phyloP scores from a whole-genome alignment of 2,329 filamentous ascomycete species.

The Ceratocystis eucalypticola region DNA sequence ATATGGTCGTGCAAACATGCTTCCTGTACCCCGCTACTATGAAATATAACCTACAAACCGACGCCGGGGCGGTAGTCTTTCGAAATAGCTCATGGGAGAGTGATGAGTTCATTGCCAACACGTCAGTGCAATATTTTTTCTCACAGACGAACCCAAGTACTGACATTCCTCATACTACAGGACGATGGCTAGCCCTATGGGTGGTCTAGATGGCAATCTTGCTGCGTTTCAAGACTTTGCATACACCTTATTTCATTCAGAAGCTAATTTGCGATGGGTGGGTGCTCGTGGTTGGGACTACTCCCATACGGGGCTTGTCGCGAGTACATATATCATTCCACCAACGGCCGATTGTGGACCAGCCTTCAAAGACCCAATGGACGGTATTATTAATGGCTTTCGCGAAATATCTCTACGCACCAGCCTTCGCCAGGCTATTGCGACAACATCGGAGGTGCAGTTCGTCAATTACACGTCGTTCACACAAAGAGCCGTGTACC shows the following conservation, averaged over 20 bases:
- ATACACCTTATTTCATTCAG: constrained; percentile 12
- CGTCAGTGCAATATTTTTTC: background rate
- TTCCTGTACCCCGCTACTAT: constrained; percentile 17
- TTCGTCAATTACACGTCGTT: constrained; percentile 18
- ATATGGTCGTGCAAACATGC: constrained; percentile 16
- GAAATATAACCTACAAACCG: constrained; percentile 13
- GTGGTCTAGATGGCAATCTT: constrained; percentile 17
- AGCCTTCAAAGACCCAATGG: constrained; percentile 17
- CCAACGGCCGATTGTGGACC: constrained; percentile 11
- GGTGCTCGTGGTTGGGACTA: constrained; percentile 19
- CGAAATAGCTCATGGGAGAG: constrained; percentile 16
- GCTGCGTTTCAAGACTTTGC: constrained; percentile 18
- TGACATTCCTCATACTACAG: background rate
- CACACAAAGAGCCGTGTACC: constrained; percentile 15
- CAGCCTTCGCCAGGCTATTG: constrained; percentile 11
- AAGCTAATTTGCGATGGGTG: constrained; percentile 10
- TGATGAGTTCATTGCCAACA: constrained; percentile 10
- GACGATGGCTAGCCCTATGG: constrained; percentile 5
- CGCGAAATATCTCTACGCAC: constrained; percentile 16
- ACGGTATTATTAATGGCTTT: constrained; percentile 15
- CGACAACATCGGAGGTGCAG: constrained; percentile 9
- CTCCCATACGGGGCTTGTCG: constrained; percentile 12
- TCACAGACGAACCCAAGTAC: too few relatives aligned
- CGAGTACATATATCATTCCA: constrained; percentile 17
- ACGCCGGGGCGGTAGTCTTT: constrained; percentile 11